Evolutionary conservation across 1,284 basidiomycete genomes (phyloP).

Genomic region (Microbotryum scabiosae): DNA sequence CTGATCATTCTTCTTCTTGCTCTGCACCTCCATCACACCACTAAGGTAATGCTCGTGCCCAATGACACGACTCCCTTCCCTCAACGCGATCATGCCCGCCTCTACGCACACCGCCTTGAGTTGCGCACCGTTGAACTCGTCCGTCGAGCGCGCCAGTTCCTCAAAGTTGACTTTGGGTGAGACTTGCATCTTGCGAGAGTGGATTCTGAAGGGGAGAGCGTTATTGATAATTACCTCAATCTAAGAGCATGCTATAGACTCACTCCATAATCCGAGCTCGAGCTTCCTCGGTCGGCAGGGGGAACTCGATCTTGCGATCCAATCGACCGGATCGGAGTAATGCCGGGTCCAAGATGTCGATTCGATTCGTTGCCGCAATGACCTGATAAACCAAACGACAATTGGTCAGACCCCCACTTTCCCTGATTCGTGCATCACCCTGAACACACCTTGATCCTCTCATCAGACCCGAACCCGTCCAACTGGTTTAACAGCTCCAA

Average conservation of each 20-base stretch:
- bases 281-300: constrained; percentile 63
- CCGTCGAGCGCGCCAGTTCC: constrained; percentile 63
- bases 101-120: constrained; percentile 81
- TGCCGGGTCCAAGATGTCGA: constrained; percentile 86
- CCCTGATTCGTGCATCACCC: background rate
- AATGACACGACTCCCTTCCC: constrained; percentile 84
- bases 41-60: constrained; percentile 87
- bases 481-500: constrained; percentile 89
- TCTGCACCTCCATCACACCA: constrained; percentile 82
- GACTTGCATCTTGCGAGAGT: constrained; percentile 86
- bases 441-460: constrained; percentile 76
- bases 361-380: constrained; percentile 96
- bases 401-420: background rate
- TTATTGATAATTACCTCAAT: background rate
- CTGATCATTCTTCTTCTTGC: constrained; percentile 91
- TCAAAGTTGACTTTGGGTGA: constrained; percentile 65
- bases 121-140: constrained; percentile 67
- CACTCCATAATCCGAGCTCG: constrained; percentile 60
- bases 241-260: background rate
- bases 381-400: constrained; percentile 51
- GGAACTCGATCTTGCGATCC: constrained; percentile 74
- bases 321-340: constrained; percentile 65
- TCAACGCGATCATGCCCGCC: constrained; percentile 94
- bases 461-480: constrained; percentile 78
- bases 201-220: constrained; percentile 44